Evolutionary conservation across 2,329 filamentous ascomycete species (phyloP).

Genomic region (Colletotrichum destructivum): DNA sequence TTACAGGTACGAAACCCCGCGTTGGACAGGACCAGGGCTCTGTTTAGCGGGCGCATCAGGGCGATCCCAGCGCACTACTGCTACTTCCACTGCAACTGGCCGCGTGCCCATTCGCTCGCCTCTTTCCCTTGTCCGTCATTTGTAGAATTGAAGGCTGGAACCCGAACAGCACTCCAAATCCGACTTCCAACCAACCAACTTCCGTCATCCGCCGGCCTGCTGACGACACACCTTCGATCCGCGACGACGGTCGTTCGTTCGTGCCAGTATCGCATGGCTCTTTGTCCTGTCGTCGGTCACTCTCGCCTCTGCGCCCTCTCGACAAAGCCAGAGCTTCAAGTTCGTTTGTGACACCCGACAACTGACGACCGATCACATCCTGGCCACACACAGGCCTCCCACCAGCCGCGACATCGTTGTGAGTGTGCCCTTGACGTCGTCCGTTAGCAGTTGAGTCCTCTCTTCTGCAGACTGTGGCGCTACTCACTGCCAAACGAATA

Average conservation of each 20-base stretch:
- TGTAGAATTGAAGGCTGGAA: neutral
- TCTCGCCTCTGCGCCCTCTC: conserved; percentile 2
- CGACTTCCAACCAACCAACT: conserved; percentile 33
- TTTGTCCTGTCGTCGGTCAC: neutral
- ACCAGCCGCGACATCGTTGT: conserved; percentile 13
- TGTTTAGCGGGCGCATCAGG: conserved; percentile 40
- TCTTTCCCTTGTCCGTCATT: neutral
- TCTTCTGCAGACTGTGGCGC: neutral
- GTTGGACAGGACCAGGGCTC: conserved; percentile 40
- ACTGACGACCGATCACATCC: neutral
- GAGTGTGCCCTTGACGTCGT: conserved; percentile 16
- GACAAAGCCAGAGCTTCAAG: neutral
- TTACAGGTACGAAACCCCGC: conserved; percentile 40
- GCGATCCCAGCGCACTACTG: conserved; percentile 19
- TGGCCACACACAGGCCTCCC: conserved; percentile 1
- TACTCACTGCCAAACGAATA: neutral
- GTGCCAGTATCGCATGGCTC: conserved; percentile 20
- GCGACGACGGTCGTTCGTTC: conserved; percentile 30
- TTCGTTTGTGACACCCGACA: conserved; percentile 1
- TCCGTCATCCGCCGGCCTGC: conserved; percentile 28
- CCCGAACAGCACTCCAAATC: conserved; percentile 10
- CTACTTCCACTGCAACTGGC: conserved; percentile 20
- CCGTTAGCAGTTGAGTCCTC: conserved; percentile 21
- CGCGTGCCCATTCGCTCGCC: conserved; percentile 21
- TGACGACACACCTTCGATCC: conserved; percentile 33